phyloP scores from a whole-genome alignment of 345 rosid species.

The Syzygium aqueum region DNA sequence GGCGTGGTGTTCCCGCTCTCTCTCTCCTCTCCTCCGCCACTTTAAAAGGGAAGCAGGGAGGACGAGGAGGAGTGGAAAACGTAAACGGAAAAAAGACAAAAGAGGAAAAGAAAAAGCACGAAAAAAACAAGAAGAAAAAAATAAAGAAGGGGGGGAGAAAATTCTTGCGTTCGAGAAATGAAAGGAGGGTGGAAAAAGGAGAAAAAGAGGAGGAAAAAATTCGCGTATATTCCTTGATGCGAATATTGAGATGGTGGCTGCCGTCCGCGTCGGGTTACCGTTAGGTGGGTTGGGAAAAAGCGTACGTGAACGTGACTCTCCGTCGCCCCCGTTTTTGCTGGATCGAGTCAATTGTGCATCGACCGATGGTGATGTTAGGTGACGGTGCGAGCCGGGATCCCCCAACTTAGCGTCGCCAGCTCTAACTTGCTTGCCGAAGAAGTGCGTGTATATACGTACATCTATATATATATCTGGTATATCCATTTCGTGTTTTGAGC shows the following conservation, averaged over 20 bases:
- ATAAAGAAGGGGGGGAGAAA: background rate
- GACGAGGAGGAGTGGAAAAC: background rate
- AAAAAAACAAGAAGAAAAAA: background rate
- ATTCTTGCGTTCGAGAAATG: background rate
- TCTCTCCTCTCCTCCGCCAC: background rate
- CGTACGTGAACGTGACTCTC: too few relatives aligned
- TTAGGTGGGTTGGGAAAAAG: background rate
- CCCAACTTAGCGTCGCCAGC: rapidly evolving
- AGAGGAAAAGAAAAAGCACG: background rate
- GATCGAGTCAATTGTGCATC: too few relatives aligned
- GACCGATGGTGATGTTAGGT: too few relatives aligned
- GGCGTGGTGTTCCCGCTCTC: background rate
- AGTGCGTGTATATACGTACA: background rate
- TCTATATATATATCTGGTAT: background rate
- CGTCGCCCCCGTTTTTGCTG: too few relatives aligned
- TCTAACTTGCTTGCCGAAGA: background rate
- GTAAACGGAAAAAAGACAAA: background rate
- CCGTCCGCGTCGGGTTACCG: background rate
- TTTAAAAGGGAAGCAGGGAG: background rate
- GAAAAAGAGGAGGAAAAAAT: background rate
- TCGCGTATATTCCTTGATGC: conserved; percentile 9
- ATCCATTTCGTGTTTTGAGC: background rate
- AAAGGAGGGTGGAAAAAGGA: background rate
- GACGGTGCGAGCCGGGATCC: background rate
- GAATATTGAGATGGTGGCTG: conserved; percentile 2